Conservation (phyloP, 495 filamentous ascomycete species). For the Xanthoparmelia taractica region DNA sequence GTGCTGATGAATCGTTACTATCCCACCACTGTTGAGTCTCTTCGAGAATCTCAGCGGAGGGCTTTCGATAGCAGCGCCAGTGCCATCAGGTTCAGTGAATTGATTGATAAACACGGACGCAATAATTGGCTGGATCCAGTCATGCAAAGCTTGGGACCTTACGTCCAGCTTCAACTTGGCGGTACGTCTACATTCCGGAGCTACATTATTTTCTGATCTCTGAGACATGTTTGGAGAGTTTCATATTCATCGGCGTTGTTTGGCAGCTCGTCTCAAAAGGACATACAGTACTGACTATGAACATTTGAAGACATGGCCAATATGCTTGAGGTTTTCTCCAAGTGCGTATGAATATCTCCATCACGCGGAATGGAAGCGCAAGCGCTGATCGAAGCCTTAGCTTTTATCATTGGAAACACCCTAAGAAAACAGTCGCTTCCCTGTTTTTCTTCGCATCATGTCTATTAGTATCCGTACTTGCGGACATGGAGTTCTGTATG, state of each 20-base stretch:
- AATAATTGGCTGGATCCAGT: conserved; percentile 37
- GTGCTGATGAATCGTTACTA: conserved; percentile 33
- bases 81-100: conserved; percentile 34
- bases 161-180: conserved; percentile 36
- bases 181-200: conserved; percentile 11
- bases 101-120: conserved; percentile 38
- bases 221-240: not conserved
- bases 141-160: conserved; percentile 35
- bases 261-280: not conserved
- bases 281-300: not conserved
- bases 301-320: conserved; percentile 30
- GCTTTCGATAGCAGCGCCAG: conserved; percentile 26
- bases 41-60: conserved; percentile 33
- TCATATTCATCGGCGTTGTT: not conserved
- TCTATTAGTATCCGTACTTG: conserved; percentile 29
- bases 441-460: conserved; percentile 31
- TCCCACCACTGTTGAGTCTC: conserved; percentile 30
- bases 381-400: conserved; percentile 22
- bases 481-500: conserved; percentile 33
- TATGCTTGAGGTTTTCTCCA: conserved; percentile 35
- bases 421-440: conserved; percentile 31
- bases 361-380: not conserved
- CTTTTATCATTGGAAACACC: conserved; percentile 40
- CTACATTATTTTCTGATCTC: not conserved
- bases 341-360: conserved; percentile 24